phyloP scores from a whole-genome alignment of 495 filamentous ascomycete species.

The Talaromyces ruber region DNA sequence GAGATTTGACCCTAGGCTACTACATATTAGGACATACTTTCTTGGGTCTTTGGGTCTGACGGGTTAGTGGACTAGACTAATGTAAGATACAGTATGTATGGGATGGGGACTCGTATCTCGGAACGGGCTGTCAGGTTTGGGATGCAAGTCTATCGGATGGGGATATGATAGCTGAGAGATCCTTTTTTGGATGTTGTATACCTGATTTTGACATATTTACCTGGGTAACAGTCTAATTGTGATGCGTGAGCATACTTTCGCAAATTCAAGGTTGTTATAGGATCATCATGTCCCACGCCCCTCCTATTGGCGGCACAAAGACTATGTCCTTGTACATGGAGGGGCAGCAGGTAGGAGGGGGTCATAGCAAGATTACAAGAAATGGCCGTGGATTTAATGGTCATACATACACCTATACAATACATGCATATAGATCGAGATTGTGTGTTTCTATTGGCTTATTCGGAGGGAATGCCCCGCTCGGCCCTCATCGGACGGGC shows the following conservation, averaged over 20 bases:
- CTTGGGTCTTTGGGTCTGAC: not conserved
- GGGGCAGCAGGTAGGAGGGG: not conserved
- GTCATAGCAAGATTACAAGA: not conserved
- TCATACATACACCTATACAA: not conserved
- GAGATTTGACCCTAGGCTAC: not conserved
- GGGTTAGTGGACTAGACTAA: not conserved
- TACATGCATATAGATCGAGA: not conserved
- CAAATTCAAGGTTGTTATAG: not conserved
- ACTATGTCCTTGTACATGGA: not conserved
- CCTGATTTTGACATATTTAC: not conserved
- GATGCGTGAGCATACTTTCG: not conserved
- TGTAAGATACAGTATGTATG: not conserved
- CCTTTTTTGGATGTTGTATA: not conserved
- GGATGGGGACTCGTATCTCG: not conserved
- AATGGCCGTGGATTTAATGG: not conserved
- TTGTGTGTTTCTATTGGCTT: not conserved
- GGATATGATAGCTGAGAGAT: not conserved
- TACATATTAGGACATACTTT: not conserved
- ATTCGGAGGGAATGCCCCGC: not conserved
- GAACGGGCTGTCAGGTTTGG: not conserved
- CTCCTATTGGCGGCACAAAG: not conserved
- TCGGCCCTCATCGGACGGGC: not conserved
- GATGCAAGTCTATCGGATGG: not conserved
- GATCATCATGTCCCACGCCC: not conserved
- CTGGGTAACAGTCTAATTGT: not conserved